Base-by-base conservation (phyloP, 129 eudicot genomes). In the Deinandra increscens region DNA sequence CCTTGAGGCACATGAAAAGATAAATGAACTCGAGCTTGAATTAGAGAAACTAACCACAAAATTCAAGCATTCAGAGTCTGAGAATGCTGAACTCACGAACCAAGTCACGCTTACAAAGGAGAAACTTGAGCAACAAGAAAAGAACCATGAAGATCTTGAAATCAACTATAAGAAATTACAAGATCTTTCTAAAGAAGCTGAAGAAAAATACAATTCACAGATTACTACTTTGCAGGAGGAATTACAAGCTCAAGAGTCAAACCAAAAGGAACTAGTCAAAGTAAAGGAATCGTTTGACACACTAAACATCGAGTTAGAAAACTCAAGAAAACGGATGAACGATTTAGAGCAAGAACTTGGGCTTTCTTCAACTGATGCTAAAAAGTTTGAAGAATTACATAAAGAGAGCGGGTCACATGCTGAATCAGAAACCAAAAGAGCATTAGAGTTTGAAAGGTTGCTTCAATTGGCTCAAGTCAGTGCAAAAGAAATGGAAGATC, bases 331-430 rank as follows among this genome's bases (percentile, higher is more conserved):
- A 81, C 90, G 74, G 75, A 74, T 90, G 70, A 73, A 68, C 48
- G 96, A 80, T 64, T 69, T 87, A 44, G 97, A 87, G 60, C 84
- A 80, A 51, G 83, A 86, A 62, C 71, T 90, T 15, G 82, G 87
- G 45, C 66, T 66, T 61, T 91, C 96, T 1, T 59, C 81, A 22
- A 67, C 68, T 33, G 97, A 91, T 19, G 88, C 93, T 10, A 74
- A 70, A 23, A 91, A 84, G 69, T 88, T 80, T 23, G 93, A 91
- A 80, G 97, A 91, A 75, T 67, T 91, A 69, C 97, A 91, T 73
- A 85, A 81, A 64, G 73, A 91, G 68, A 91, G 96, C 6, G 93
- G 90, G 13, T 76, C 85, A 23, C 85, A 60, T 66, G 97, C 97
- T 22, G 97, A 91, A 80, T 80, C 83, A 1, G 97, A 91, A 81